Evolutionary conservation across 2,329 filamentous ascomycete genomes (phyloP), one percentile per base, ranked within the genome.

Genomic region (Rhytidhysteron rufulum): DNA sequence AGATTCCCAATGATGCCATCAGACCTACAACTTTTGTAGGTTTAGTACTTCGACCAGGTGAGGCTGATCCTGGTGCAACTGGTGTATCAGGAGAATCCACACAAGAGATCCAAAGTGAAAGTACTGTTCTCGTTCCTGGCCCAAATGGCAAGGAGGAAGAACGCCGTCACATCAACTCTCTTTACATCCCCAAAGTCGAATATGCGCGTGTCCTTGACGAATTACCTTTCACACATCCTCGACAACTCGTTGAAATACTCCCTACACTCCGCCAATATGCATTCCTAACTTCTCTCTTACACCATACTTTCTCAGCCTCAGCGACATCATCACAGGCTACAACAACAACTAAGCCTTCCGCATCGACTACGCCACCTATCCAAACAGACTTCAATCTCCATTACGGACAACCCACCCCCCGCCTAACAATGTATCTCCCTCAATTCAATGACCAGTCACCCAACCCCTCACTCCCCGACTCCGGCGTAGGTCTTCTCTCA

Each of bases 141-240:
- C 43, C 43, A 2, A 43, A 54, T 0, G 58, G 55, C 6, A 44
- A 49, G 16, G 52, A 56, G 25, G 50, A 50, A 9, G 48, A 60
- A 5, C 42, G 42, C 1, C 47, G 42, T 3, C 74, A 77, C 50
- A 61, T 65, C 10, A 86, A 84, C 55, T 80, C 75, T 0, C 71
- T 93, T 1, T 80, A 80, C 47, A 78, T 88, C 15, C 80, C 85
- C 40, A 88, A 87, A 60, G 78, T 80, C 2, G 85, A 88, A 7
- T 88, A 84, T 50, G 84, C 82, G 0, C 77, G 82, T 41, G 72
- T 74, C 3, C 62, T 94, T 7, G 77, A 76, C 1, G 79, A 83
- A 40, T 71, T 93, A 22, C 81, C 86, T 0, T 91, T 94, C 55
- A 79, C 80, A 2, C 88, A 94, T 54, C 88, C 88, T 0, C 78